Conservation (phyloP, 805 yeast species). For the Nakazawaea holstii region DNA sequence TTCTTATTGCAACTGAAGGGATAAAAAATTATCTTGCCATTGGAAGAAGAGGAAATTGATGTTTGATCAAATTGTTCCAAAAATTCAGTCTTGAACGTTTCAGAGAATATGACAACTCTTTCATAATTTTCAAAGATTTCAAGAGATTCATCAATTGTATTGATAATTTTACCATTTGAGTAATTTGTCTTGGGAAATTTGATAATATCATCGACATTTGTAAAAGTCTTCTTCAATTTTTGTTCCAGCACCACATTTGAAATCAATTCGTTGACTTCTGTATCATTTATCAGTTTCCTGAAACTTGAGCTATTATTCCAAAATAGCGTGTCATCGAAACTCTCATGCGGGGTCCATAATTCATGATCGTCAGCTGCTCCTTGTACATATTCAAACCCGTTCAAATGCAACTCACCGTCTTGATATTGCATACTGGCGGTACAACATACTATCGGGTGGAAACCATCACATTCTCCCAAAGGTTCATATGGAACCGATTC, state of each 20-base stretch:
- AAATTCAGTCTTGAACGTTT: not conserved
- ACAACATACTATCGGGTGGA: conserved; percentile 43
- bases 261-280: not conserved
- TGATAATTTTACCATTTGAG: not conserved
- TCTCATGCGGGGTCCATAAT: conserved; percentile 53
- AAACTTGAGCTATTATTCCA: conserved; percentile 43
- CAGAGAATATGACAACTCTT: conserved; percentile 3
- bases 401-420: conserved; percentile 45
- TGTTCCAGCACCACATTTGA: not conserved
- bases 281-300: not conserved
- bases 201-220: not conserved
- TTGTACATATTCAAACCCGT: conserved; percentile 65
- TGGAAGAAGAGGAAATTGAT: too few relatives aligned
- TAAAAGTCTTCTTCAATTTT: not conserved
- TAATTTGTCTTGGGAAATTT: not conserved
- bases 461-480: conserved; percentile 20
- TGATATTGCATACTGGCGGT: conserved; percentile 60
- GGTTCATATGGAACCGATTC: conserved; percentile 35
- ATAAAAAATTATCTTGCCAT: not conserved
- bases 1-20: conserved; percentile 7
- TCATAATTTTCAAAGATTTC: not conserved
- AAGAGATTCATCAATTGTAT: not conserved
- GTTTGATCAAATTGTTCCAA: not conserved
- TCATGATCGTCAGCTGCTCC: conserved; percentile 97
- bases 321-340: conserved; percentile 46